phyloP scores from a whole-genome alignment of 2,329 filamentous ascomycete genomes.

The Parastagonospora nodorum region DNA sequence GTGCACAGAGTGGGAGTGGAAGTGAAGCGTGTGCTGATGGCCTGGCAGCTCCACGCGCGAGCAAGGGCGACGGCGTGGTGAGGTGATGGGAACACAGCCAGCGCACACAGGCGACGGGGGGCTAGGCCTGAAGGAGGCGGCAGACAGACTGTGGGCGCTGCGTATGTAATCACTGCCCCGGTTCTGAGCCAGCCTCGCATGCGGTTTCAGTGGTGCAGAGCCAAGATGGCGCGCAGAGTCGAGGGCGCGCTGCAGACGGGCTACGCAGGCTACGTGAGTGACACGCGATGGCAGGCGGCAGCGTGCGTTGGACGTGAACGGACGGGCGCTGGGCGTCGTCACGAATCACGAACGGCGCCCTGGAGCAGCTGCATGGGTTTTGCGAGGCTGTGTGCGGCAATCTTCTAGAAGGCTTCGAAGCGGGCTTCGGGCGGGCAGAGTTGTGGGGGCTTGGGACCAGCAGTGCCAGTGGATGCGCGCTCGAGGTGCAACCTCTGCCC shows the following conservation, averaged over 20 bases:
- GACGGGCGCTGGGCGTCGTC: background rate
- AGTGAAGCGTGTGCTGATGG: no score
- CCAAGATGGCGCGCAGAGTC: background rate
- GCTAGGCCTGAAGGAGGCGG: conserved; percentile 1
- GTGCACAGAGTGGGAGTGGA: no score
- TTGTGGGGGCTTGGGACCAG: background rate
- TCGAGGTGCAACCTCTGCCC: no score
- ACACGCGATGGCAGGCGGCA: conserved; percentile 1
- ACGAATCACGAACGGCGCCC: background rate
- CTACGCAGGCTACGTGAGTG: background rate
- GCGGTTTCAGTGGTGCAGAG: conserved; percentile 16
- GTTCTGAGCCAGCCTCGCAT: conserved; percentile 10
- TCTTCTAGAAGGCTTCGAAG: conserved; percentile 24
- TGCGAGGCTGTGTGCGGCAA: conserved; percentile 12
- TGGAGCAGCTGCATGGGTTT: background rate
- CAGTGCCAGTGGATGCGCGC: conserved; percentile 8
- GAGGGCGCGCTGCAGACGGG: background rate
- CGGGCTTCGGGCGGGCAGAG: conserved; percentile 1
- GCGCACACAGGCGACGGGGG: conserved; percentile 3
- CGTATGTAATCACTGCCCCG: conserved; percentile 10
- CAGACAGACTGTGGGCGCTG: conserved; percentile 1
- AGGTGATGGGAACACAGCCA: conserved; percentile 1
- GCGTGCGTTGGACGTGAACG: background rate
- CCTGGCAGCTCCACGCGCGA: background rate
- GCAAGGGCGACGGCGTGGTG: background rate